Evolutionary conservation across 345 rosid species (phyloP).

Genomic region (Toxicodendron radicans): DNA sequence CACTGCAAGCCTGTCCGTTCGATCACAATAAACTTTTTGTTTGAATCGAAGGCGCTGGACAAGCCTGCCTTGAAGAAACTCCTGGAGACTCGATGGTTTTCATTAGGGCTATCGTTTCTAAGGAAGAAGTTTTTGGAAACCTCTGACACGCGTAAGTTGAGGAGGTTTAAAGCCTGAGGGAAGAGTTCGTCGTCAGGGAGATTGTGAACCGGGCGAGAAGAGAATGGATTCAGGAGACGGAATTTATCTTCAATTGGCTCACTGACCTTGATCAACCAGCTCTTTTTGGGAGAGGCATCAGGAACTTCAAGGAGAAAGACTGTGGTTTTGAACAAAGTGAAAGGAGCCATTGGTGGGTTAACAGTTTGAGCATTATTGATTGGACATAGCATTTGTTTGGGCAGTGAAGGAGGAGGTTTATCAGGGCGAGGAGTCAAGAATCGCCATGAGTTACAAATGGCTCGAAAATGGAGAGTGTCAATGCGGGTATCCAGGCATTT

Average conservation of each 20-base stretch:
- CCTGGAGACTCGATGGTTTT: background rate
- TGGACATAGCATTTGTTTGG: background rate
- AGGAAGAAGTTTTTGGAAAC: background rate
- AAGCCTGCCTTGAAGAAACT: background rate
- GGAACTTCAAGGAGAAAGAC: conserved; percentile 15
- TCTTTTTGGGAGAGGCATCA: background rate
- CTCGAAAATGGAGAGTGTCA: conserved; percentile 32
- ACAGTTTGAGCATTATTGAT: background rate
- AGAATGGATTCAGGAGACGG: conserved; percentile 10
- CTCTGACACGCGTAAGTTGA: conserved; percentile 2
- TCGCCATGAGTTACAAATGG: conserved; percentile 40
- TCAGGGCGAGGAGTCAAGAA: conserved; percentile 8
- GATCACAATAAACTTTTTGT: background rate
- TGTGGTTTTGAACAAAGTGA: background rate
- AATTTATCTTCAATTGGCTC: conserved; percentile 5
- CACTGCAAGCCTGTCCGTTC: background rate
- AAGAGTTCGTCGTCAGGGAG: background rate
- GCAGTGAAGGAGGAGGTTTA: conserved; percentile 10
- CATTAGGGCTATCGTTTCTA: background rate
- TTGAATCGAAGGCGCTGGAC: background rate
- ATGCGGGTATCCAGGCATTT: conserved; percentile 11
- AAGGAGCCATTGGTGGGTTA: background rate
- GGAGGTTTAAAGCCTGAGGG: conserved; percentile 13
- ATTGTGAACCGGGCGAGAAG: background rate
- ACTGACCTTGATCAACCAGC: conserved; percentile 24